These are phyloP conservation scores for Thuja plicata DNA, from an alignment of 83 land plant species.

Conservation along the genomic window DNA sequence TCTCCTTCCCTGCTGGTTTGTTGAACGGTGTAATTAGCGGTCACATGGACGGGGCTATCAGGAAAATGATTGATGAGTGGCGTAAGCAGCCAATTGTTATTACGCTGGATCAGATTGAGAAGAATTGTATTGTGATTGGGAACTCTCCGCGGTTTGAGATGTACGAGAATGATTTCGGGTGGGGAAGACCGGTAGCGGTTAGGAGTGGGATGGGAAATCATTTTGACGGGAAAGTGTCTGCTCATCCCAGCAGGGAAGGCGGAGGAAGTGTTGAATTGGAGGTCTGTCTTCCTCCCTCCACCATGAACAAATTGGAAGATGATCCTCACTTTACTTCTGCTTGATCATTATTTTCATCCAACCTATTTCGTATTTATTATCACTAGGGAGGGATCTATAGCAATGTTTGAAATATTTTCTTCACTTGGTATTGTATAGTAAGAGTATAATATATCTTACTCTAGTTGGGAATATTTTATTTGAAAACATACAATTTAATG, in stretches of 20 bases:
- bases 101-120: not conserved
- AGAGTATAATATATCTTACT: no score
- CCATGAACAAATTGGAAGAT: not conserved
- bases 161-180: constrained; percentile 35
- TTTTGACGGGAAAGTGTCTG: constrained; percentile 24
- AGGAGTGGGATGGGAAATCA: constrained; percentile 10
- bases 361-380: no score
- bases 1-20: constrained; percentile 43
- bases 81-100: not conserved
- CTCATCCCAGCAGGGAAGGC: constrained; percentile 15
- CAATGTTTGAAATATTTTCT: no score
- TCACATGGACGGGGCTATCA: constrained; percentile 28
- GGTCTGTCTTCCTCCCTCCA: not conserved
- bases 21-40: constrained; percentile 28
- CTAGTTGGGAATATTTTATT: no score
- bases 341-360: no score
- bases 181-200: constrained; percentile 26
- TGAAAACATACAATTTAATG: no score
- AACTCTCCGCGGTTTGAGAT: constrained; percentile 33
- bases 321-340: not conserved
- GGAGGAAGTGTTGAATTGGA: constrained; percentile 21
- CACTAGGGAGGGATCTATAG: no score
- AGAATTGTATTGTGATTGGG: not conserved
- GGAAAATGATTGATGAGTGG: not conserved
- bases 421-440: no score